Percentiles rank a stretch among this genome's conserved stretches.
Conservation (phyloP, 2,329 filamentous ascomycete genomes). For the Mycosphaerelloides madeirae region DNA sequence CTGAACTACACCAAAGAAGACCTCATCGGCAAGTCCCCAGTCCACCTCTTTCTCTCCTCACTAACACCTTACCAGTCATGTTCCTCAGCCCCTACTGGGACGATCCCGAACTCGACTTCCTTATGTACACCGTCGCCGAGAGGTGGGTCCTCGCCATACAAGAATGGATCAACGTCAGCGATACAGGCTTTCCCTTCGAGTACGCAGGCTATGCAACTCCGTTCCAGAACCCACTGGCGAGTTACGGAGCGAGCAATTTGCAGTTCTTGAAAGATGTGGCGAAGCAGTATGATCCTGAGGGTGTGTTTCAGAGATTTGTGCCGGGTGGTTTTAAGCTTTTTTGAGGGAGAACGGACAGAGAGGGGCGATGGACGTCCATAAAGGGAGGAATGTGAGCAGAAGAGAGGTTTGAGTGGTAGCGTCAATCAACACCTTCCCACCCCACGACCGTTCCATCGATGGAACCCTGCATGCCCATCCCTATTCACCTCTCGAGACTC, state of each 20-base stretch:
- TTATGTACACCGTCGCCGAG: not conserved
- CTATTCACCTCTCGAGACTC: too few relatives aligned
- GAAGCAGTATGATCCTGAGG: conserved; percentile 14
- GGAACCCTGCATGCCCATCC: too few relatives aligned
- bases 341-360: too few relatives aligned
- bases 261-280: conserved; percentile 6
- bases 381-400: too few relatives aligned
- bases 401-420: too few relatives aligned
- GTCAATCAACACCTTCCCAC: too few relatives aligned
- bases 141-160: conserved; percentile 6
- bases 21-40: conserved; percentile 8
- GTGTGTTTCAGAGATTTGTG: conserved; percentile 9
- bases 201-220: conserved; percentile 2
- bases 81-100: conserved; percentile 3
- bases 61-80: not conserved
- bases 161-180: conserved; percentile 5
- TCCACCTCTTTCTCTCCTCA: not conserved
- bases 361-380: too few relatives aligned
- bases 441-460: too few relatives aligned
- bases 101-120: conserved; percentile 4
- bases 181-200: conserved; percentile 1
- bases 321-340: conserved; percentile 9
- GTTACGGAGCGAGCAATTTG: conserved; percentile 10
- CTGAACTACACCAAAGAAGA: conserved; percentile 13
- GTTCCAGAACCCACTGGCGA: conserved; percentile 10